Evolutionary conservation across 345 rosid species (phyloP).

Genomic region (Isatis tinctoria): DNA sequence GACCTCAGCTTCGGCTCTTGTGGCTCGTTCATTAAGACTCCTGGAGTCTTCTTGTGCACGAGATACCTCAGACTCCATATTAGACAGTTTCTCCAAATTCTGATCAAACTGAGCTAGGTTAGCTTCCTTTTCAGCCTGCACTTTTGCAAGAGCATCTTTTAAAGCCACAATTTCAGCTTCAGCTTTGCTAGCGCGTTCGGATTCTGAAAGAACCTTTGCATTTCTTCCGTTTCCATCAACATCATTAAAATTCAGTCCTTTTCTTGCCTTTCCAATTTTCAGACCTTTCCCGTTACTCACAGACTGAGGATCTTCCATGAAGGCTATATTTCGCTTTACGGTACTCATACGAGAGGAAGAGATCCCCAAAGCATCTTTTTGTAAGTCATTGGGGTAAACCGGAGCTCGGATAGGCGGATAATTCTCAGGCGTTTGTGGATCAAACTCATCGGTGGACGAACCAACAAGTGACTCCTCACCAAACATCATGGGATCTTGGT

Average conservation of each 20-base stretch:
- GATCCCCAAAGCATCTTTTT: constrained; percentile 54
- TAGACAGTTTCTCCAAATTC: constrained; percentile 65
- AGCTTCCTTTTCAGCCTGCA: constrained; percentile 91
- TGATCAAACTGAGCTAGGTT: constrained; percentile 62
- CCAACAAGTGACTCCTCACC: constrained; percentile 62
- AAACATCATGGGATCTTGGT: constrained; percentile 63
- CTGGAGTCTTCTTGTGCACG: constrained; percentile 63
- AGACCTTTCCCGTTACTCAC: constrained; percentile 46
- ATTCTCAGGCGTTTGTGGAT: constrained; percentile 77
- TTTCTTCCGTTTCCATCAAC: constrained; percentile 43
- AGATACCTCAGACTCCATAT: constrained; percentile 68
- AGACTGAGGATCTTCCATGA: constrained; percentile 57
- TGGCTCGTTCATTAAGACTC: constrained; percentile 58
- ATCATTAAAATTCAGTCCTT: constrained; percentile 68
- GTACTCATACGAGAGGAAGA: constrained; percentile 46
- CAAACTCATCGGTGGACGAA: constrained; percentile 40
- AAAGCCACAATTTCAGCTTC: constrained; percentile 72
- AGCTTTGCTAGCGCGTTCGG: constrained; percentile 58
- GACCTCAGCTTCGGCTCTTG: constrained; percentile 76
- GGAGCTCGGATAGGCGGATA: constrained; percentile 42
- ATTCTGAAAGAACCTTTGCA: constrained; percentile 47
- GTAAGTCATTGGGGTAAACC: constrained; percentile 54
- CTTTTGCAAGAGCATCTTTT: constrained; percentile 71
- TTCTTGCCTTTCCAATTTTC: constrained; percentile 55
- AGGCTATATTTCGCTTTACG: constrained; percentile 55